Evolutionary conservation across 495 filamentous ascomycete genomes (phyloP), one percentile per base, ranked within the genome.

Genomic region (Parathielavia hyrcaniae): DNA sequence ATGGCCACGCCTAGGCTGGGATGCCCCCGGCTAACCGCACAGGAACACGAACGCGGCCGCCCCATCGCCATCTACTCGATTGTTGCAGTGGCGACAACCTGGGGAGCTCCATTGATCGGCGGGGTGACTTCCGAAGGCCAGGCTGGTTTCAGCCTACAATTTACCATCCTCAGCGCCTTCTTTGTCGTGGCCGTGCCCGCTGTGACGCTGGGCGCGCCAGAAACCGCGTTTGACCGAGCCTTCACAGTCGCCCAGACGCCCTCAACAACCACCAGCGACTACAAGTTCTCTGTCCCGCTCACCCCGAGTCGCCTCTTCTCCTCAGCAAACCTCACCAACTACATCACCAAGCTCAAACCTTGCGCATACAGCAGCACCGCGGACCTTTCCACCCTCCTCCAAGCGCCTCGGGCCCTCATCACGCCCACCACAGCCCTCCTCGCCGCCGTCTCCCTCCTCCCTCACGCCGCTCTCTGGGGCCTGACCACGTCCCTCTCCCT

Each of bases 31-130:
- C 48, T 52, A 48, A 64, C 68, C 41, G 26, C 51, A 5, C 19
- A 81, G 78, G 75, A 78, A 58, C 77, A 81, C 55, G 73, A 81
- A 53, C 69, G 77, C 32, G 59, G 65, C 41, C 30, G 64, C 1
- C 69, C 69, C 32, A 64, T 75, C 32, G 63, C 74, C 26, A 58
- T 75, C 17, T 69, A 77, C 61, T 66, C 71, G 43, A 61, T 71
- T 16, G 63, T 77, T 9, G 68, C 71, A 14, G 58, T 74, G n/a
- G 53, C 70, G n/a, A 73, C 74, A 23, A 79, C 77, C 44, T 74
- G 76, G 71, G 77, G 77, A 19, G 62, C 72, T 9, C 78, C 78
- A 2, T 61, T 80, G n/a, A 61, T 80, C 10, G 76, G 79, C 13
- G 77, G 79, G 3, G 70, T 74, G 26, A 66, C 69, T 35, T 79